Base-by-base conservation (phyloP, 768 basidiomycete species). In the Suillus tomentosus region DNA sequence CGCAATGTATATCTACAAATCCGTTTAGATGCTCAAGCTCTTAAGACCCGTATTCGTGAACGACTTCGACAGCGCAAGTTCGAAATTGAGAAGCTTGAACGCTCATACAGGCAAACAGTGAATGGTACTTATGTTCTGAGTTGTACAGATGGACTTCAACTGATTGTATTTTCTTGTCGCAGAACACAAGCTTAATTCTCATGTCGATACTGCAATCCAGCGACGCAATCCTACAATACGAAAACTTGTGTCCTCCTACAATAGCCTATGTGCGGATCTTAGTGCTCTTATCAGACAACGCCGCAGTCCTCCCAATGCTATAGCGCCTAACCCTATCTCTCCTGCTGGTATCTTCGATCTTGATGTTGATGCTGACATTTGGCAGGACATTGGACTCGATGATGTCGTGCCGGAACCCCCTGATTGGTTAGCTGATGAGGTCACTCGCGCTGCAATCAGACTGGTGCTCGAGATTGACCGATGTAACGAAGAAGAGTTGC, bases 341-440 rank as follows among this genome's bases (percentile, higher is more conserved):
- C 45, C 45, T 47, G 1, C 5, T 1, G 10, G 45, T 47, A 47
- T 22, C 6, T 47, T 47, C 6, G n/a, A 47, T 47, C 45, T 47
- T 22, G 45, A 47, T 47, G 6, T 47, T 47, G 45, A 47, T 47
- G 45, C 45, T 47, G 45, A 47, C 2, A 47, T 47, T 22, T 47
- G 45, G 45, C 0, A 47, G 45, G 45, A 47, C n/a, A 13, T 47
- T 22, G 45, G 45, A 47, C 45, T 47, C 3, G 0, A 47, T 2
- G n/a, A 47, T 47, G 11, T 22, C 10, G 5, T 47, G 45, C 45
- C 1, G 10, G 45, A 47, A 5, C 45, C 45, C 45, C n/a, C 45
- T 47, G 45, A 47, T 47, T 47, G 45, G 45, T 5, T 47, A 47
- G 45, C 45, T 47, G 45, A 47, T 47, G 45, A 47, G n/a, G 45